phyloP scores from a whole-genome alignment of 2,329 filamentous ascomycete species.

The Alternaria sp. region DNA sequence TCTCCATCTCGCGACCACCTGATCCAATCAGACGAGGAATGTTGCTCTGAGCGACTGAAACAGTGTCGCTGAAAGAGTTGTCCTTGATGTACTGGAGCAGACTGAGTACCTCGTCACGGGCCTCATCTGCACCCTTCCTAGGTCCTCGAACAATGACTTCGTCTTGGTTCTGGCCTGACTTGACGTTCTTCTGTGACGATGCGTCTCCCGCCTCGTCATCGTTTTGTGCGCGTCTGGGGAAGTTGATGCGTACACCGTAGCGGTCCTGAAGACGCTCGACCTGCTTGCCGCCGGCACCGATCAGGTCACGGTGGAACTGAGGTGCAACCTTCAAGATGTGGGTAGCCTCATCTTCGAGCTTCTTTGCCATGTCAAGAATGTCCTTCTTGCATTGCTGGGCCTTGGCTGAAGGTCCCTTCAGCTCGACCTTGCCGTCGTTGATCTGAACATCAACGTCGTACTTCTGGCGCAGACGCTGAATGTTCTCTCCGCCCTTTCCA shows the following conservation, averaged over 20 bases:
- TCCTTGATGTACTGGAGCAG: conserved; percentile 90
- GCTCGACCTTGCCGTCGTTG: conserved; percentile 90
- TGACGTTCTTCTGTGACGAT: conserved; percentile 69
- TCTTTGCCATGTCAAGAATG: conserved; percentile 80
- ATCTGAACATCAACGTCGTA: conserved; percentile 85
- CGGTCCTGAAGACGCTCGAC: conserved; percentile 92
- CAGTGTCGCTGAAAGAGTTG: conserved; percentile 79
- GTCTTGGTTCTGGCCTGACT: conserved; percentile 75
- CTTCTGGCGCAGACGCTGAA: conserved; percentile 73
- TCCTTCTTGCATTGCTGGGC: conserved; percentile 85
- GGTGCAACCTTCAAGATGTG: conserved; percentile 89
- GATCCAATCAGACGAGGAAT: conserved; percentile 93
- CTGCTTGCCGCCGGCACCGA: conserved; percentile 85
- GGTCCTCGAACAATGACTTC: conserved; percentile 92
- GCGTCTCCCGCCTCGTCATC: conserved; percentile 76
- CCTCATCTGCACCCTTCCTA: conserved; percentile 90
- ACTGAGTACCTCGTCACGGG: conserved; percentile 88
- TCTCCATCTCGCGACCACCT: conserved; percentile 89
- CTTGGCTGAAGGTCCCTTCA: conserved; percentile 96
- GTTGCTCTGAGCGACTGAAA: conserved; percentile 90
- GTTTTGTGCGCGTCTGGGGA: conserved; percentile 75
- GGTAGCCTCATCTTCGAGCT: conserved; percentile 89
- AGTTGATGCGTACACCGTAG: conserved; percentile 95
- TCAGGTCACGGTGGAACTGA: conserved; percentile 93
- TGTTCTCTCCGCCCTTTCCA: conserved; percentile 72